Percentiles rank a stretch among this genome's conserved stretches.
Conservation (phyloP, 139 green algal species). For the Chloropicon primus region DNA sequence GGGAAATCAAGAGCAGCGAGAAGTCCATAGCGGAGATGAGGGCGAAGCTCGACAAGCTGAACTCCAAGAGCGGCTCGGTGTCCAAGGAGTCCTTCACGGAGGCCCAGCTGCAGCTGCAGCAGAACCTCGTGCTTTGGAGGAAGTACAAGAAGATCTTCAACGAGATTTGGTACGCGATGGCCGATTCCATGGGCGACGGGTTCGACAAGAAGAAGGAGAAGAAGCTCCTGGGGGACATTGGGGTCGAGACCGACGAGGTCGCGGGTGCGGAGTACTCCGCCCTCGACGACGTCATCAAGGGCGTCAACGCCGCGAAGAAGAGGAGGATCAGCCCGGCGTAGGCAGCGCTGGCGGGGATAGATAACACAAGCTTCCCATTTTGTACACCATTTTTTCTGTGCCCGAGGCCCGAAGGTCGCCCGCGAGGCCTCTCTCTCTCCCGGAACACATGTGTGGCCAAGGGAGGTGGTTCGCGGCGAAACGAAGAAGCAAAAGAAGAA, state of each 20-base stretch:
- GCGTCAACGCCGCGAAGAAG: not conserved
- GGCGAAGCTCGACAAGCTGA: not conserved
- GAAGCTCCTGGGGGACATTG: conserved; percentile 68
- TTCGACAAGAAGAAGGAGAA: conserved; percentile 49
- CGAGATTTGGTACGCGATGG: conserved; percentile 36
- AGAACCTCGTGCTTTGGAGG: conserved; percentile 31
- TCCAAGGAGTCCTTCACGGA: not conserved
- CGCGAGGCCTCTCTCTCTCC: no score
- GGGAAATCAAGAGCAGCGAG: not conserved
- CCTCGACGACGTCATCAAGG: not conserved
- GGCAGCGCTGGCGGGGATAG: no score
- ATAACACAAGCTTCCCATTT: no score
- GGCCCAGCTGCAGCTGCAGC: conserved; percentile 18
- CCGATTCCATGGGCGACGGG: conserved; percentile 41
- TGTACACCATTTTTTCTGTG: no score
- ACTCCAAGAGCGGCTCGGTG: not conserved
- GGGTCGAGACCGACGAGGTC: conserved; percentile 59
- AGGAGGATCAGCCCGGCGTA: not conserved
- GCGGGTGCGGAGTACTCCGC: conserved; percentile 16
- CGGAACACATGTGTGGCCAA: no score
- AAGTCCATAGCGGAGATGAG: not conserved
- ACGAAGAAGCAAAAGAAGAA: no score
- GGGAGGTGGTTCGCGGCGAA: no score
- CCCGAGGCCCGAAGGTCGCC: no score
- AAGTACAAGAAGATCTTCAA: conserved; percentile 48